Evolutionary conservation across 164 flowering plant genomes (phyloP), one percentile per base, ranked within the genome.

Genomic region (Chloranthus sessilifolius): DNA sequence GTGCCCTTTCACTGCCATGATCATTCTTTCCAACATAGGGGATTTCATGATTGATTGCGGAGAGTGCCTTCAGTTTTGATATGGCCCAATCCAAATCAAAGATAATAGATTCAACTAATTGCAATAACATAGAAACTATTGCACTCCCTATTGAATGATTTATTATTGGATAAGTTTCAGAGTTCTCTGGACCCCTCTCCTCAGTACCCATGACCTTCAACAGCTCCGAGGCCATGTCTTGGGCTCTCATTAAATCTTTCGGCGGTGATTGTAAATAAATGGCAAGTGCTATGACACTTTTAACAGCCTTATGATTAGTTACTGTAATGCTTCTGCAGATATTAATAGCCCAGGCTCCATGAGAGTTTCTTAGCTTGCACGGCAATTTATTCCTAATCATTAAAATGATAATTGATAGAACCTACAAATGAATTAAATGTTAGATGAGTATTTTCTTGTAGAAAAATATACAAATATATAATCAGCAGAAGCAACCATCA

Each of bases 31-130:
- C 60, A 43, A 52, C 20, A 9, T 50, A 47, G 44, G 29, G 48
- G 48, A 47, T 58, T 56, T 59, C 71, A 22, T 66, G 73, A 54
- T 57, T 21, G 20, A 48, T 57, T 7, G 39, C 47, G 54, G 59
- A 71, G 42, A 56, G 57, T 31, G 63, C 35, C 55, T 72, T 85
- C 62, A 80, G 62, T 49, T 79, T 82, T 35, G 52, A 52, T 15
- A 65, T 54, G 26, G 78, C 70, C 88, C 95, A 80, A 24, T 79
- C 85, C 58, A 83, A 60, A 58, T 82, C 83, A 57, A 21, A 21
- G 33, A 83, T 43, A 17, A 53, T 59, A 36, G 75, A 69, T 39
- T 83, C 95, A 37, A 69, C 50, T 31, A 70, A 37, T 48, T 78
- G 74, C 64, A 85, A 67, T 31, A 85, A 35, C 28, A 70, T 53